Percentiles rank a stretch among this genome's conserved stretches.
phyloP scores from a whole-genome alignment of 495 filamentous ascomycete genomes.

The Daldinia bambusicola region DNA sequence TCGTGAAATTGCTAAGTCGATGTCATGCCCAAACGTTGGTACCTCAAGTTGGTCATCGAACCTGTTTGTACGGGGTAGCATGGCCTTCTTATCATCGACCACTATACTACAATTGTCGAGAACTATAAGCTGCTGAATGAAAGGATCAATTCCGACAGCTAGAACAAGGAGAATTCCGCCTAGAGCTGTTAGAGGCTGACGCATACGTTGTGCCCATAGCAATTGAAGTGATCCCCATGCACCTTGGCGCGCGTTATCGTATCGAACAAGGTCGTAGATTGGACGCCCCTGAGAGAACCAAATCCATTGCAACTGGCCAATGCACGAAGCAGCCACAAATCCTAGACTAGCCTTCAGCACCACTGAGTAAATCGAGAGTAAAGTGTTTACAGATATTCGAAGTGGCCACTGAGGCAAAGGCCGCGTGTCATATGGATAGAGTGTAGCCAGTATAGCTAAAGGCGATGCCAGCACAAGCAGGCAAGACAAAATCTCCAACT shows the following conservation, averaged over 20 bases:
- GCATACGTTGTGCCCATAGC: background rate
- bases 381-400: background rate
- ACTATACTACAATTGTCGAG: background rate
- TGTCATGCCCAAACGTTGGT: background rate
- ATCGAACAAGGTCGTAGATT: background rate
- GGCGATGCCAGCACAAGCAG: background rate
- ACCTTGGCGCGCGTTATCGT: background rate
- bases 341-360: background rate
- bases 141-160: background rate
- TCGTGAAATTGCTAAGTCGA: background rate
- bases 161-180: background rate
- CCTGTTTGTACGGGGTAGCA: background rate
- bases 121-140: background rate
- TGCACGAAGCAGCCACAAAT: background rate
- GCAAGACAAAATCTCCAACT: background rate
- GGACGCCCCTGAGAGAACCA: background rate
- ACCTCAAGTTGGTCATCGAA: background rate
- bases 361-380: background rate
- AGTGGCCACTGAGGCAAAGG: background rate
- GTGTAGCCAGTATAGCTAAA: background rate
- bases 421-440: background rate
- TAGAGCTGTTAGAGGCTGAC: background rate
- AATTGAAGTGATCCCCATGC: background rate
- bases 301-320: background rate
- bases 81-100: background rate